Evolutionary conservation across 345 rosid genomes (phyloP), one percentile per base, ranked within the genome.

Genomic region (Salix suchowensis): DNA sequence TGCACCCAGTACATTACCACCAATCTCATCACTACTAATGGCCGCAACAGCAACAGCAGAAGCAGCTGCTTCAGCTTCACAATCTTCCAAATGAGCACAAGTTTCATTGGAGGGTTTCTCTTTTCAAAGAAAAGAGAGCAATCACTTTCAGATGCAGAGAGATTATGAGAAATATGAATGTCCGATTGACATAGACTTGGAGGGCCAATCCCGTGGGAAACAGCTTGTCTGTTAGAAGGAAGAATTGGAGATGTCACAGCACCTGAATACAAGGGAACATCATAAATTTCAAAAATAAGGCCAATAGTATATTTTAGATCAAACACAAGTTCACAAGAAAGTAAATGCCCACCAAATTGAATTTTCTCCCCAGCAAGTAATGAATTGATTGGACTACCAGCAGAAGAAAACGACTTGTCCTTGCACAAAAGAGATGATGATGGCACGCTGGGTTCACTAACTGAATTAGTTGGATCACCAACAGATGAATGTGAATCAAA

Each of bases 291-390:
- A 76, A 76, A 76, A 65, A 67, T 36, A 24, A 64, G 14, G 28
- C 24, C 21, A 70, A 34, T 8, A 6, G 30, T 32, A 73, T 39
- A 42, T 60, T 24, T 42, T 76, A 73, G 44, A 58, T 65, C 26
- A 24, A 24, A 61, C 15, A 71, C 65, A 3, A 34, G 28, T 52
- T 15, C 7, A 52, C 62, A 78, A 65, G 61, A 78, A 79, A 74
- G 34, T 46, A 36, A 30, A 77, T 71, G 76, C 93, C 79, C 85
- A 96, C 98, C 99, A 78, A 96, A 94, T 82, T 96, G 98, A 86
- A 96, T 94, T 82, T 92, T 96, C 80, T 93, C 97, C 81, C 97
- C 99, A 2, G 93, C 94, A 77, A 96, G 97, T 78, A 93, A 86
- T 74, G 98, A 92, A 77, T 88, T 89, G 68, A 93, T 78, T 80